Conservation (phyloP, 306 rosid species). For the Gleditsia sinensis region DNA sequence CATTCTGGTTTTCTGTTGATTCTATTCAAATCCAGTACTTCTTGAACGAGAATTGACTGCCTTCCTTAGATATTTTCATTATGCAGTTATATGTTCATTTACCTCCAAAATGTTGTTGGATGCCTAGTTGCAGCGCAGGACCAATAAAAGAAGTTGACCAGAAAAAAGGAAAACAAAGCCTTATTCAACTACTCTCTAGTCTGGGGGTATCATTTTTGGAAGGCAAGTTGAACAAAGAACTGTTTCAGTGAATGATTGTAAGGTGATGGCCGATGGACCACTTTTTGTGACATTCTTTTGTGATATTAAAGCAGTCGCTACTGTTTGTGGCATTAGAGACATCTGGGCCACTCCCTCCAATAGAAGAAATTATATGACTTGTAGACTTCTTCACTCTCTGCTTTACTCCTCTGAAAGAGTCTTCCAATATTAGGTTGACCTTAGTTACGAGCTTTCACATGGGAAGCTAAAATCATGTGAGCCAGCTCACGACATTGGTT, state of each 20-base stretch:
- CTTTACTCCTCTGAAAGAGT: background rate
- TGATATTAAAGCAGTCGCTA: background rate
- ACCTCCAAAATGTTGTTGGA: too few species aligned
- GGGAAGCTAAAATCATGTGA: background rate
- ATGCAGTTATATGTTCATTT: too few species aligned
- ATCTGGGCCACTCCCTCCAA: background rate
- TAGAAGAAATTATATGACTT: too few species aligned
- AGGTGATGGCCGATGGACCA: background rate
- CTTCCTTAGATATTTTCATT: too few species aligned
- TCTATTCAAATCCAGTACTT: too few species aligned
- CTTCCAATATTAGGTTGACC: background rate
- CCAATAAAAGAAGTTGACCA: too few species aligned
- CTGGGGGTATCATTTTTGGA: background rate
- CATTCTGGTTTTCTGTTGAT: too few species aligned
- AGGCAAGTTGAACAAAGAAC: too few species aligned
- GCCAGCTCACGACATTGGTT: background rate
- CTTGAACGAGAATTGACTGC: too few species aligned
- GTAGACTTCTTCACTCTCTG: background rate
- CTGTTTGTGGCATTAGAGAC: background rate
- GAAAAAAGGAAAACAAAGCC: too few species aligned
- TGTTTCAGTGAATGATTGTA: background rate
- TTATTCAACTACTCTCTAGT: background rate
- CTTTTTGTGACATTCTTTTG: background rate
- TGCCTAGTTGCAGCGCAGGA: too few species aligned
- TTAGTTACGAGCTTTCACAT: background rate